Base-by-base conservation (phyloP, 371 early-diverging fungal species). In the Chytridiales sp. region DNA sequence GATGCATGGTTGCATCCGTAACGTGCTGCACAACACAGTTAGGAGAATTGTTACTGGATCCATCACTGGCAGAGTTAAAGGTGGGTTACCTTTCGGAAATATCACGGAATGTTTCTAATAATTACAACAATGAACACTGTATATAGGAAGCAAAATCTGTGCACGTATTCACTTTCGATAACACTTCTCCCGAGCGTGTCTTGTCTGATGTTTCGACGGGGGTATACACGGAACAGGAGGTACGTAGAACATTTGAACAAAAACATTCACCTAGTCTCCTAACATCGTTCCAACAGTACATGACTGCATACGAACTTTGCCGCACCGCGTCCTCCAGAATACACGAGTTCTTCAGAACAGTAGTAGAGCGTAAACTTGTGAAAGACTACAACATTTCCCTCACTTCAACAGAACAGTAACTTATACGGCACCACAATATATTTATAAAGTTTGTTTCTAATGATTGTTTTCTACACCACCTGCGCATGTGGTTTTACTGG, bases 141-240 rank as follows among this genome's bases (percentile, higher is more conserved):
- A n/a, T 34, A 27, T 50, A 86, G 75, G 69, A 70, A 22, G 88
- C 92, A 0, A 62, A 68, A 61, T 94, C 95, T 0, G 68, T 76
- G 26, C 97, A 96, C 62, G 86, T 85, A 3, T 91, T 93, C 80
- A 91, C 88, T 29, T 93, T 94, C 71, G 86, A 87, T 58, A 83
- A 62, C 27, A 40, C 48, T 4, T 22, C 38, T 1, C 44, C 34
- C 15, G 55, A 38, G 3, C 62, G 62, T 11, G 47, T 56, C 4
- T 19, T 74, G 3, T 76, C 82, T 59, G 82, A 78, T 29, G 79
- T 89, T 36, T 90, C 89, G 31, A 77, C 70, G 11, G 93, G 93
- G 31, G 43, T 81, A 38, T 92, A 85, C 67, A 80, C 77, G 21
- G 77, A 83, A 50, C 79, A 85, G 29, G 83, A 88, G 76, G 86